Evolutionary conservation across 140 eudicot genomes (phyloP), one percentile per base, ranked within the genome.

Genomic region (Bidens hawaiensis): DNA sequence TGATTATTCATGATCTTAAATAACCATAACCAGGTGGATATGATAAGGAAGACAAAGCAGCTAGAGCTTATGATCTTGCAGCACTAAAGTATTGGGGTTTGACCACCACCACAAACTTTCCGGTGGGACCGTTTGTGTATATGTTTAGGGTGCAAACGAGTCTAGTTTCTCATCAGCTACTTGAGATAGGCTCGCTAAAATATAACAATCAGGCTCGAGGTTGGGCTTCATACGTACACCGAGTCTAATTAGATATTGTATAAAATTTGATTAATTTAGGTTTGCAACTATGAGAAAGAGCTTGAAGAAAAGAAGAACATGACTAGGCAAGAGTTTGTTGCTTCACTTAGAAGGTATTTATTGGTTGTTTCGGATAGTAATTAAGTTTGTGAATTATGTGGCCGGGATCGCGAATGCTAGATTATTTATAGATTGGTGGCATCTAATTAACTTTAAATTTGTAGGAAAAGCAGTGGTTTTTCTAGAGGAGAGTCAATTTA

Each of bases 1-100:
- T 7, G 5, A 23, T 7, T 7, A 6, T 50, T 2, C 7, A 30
- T 49, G 9, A 36, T 40, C 27, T 24, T 51, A 3, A 26, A n/a
- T n/a, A n/a, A n/a, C n/a, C n/a, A 23, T 23, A 26, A 64, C 45
- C 51, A 89, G 97, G 97, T 18, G 97, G 97, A 26, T 89, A 89
- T 74, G 97, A 89, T 78, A 89, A 80, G 67, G 97, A 89, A 82
- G 97, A 89, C 15, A 85, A 83, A 70, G 97, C 97, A 28, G 96
- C 96, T 49, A 65, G 85, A 52, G 96, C 96, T 61, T 87, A 87
- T 70, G 96, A 84, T 81, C 90, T 87, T 71, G 94, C 96, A 15
- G 94, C 96, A 22, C 86, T 87, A 34, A 87, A 87, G 75, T 87
- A 87, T 69, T 87, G 96, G 96, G 96, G 96, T 68, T 81, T 79